Evolutionary conservation across 2,329 filamentous ascomycete genomes (phyloP).

Genomic region (Claviceps monticola): DNA sequence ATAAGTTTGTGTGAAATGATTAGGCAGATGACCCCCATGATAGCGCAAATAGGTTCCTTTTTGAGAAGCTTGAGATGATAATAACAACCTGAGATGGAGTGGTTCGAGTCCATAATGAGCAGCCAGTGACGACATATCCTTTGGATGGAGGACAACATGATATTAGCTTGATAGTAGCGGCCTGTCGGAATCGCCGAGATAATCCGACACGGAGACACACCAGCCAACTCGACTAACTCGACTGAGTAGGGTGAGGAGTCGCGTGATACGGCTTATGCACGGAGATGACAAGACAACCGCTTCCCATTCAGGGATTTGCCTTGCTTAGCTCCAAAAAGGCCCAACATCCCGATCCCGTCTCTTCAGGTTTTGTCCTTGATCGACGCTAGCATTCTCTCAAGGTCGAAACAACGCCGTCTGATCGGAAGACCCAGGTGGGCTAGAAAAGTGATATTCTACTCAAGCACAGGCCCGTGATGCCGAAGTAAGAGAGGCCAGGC

Average conservation of each 20-base stretch:
- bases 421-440: slow-evolving; percentile 1
- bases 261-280: slow-evolving; percentile 9
- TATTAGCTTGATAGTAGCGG: not conserved
- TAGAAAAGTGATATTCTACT: slow-evolving; percentile 7
- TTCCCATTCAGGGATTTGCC: slow-evolving; percentile 10
- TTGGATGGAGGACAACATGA: not conserved
- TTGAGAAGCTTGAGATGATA: not conserved
- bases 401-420: slow-evolving; percentile 5
- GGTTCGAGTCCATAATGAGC: not conserved
- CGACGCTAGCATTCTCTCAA: slow-evolving; percentile 1
- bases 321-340: not conserved
- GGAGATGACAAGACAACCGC: slow-evolving; percentile 6
- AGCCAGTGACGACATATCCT: not conserved
- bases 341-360: slow-evolving; percentile 1
- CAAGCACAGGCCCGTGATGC: not conserved
- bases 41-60: slow-evolving; percentile 1
- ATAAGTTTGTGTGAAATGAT: not conserved
- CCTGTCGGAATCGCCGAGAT: not conserved
- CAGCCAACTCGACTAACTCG: not conserved
- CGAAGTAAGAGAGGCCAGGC: not conserved
- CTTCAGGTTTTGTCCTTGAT: slow-evolving; percentile 2
- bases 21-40: not conserved
- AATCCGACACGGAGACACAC: not conserved
- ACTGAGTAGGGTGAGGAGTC: slow-evolving; percentile 4
- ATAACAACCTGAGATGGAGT: not conserved